Evolutionary conservation across 2,329 filamentous ascomycete genomes (phyloP).

Genomic region (Akanthomyces dipterigenus): DNA sequence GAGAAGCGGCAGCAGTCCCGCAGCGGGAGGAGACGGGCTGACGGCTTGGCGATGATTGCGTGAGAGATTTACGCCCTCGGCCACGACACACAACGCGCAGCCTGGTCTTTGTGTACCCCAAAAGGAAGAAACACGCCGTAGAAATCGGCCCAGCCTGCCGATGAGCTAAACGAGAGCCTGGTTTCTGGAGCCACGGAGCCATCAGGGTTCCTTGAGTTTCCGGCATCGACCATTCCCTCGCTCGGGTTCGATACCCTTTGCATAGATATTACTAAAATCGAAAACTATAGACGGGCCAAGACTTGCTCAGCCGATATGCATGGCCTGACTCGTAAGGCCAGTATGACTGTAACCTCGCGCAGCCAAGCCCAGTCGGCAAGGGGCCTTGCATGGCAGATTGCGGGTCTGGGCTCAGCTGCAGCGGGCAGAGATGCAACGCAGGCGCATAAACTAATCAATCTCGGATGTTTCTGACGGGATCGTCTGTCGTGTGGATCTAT

Average conservation of each 20-base stretch:
- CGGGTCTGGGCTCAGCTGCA: background rate
- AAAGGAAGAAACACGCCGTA: background rate
- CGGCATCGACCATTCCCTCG: background rate
- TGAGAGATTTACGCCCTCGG: background rate
- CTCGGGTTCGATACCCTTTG: background rate
- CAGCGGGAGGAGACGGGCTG: no score
- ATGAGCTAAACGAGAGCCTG: background rate
- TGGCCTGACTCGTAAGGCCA: background rate
- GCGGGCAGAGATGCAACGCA: background rate
- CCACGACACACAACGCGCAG: background rate
- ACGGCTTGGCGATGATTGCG: background rate
- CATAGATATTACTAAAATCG: constrained; percentile 1
- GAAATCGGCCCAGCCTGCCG: background rate
- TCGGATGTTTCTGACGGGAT: background rate
- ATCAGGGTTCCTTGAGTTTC: background rate
- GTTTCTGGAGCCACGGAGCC: no score
- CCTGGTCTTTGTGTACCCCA: background rate
- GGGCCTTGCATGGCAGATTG: no score
- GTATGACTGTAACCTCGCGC: no score
- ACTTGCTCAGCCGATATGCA: background rate
- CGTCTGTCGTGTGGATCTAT: background rate
- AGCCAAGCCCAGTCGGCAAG: no score
- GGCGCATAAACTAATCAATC: no score
- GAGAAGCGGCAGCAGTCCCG: background rate
- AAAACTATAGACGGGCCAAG: background rate